Evolutionary conservation across 1,284 basidiomycete species (phyloP), one percentile per base, ranked within the genome.

Genomic region (Fomitopsis betulina): DNA sequence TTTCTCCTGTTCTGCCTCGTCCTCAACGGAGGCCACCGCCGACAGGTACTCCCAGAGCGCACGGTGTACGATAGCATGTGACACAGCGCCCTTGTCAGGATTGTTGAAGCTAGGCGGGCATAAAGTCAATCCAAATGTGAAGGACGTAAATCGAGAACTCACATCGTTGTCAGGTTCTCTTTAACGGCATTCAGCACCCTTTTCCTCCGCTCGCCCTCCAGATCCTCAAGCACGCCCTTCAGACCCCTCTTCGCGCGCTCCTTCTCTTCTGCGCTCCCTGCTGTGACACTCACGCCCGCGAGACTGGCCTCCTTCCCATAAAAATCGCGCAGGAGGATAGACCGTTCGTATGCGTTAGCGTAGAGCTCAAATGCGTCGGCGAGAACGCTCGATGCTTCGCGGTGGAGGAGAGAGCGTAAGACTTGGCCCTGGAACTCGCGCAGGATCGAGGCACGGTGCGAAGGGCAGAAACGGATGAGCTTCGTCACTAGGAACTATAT

Each of bases 281-380:
- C 73, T 0, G 76, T 81, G 5, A 81, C 67, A 1, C 77, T 85
- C 70, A 94, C 67, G 1, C 77, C 84, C 70, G 94, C 93, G 35
- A 96, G 73, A 3, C 81, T 77, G 1, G 86, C 87, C 71, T 96
- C 93, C 68, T 90, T 91, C 17, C 93, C 93, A 65, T 94, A 96
- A 66, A 96, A 94, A 61, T 94, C 92, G 32, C 88, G 83, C 9
- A 95, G 75, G 5, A 96, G 79, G 39, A 93, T 75, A 0, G 87
- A 81, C 25, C 91, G 83, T 67, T 95, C 93, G 64, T 90, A 91
- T 0, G 91, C 86, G 53, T 93, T 92, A 2, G 88, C 82, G 67
- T 92, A 89, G 0, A 95, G 80, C 68, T 94, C 93, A 67, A 90
- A 96, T 3, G 93, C 83, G 68, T 95, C 93, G 0, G 93, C 89